Evolutionary conservation across 768 basidiomycete species (phyloP).

Genomic region (Pilatotrama ljubarskyi): DNA sequence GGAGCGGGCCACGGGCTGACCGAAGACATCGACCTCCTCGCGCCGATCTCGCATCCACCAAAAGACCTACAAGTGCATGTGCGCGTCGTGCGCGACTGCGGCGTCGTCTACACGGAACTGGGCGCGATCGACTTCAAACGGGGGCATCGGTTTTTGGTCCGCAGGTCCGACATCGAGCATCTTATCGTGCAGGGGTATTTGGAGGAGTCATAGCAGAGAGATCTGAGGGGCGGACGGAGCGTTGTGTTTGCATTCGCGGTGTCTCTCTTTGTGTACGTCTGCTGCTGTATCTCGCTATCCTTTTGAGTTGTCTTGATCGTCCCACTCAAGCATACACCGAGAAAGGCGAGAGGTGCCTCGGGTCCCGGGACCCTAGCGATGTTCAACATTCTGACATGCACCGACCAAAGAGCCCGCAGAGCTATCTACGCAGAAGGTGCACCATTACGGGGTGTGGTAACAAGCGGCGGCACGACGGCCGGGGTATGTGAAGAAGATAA

Average conservation of each 20-base stretch:
- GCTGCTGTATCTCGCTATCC: not conserved
- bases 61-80: slow-evolving; percentile 90
- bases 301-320: not conserved
- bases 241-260: not conserved
- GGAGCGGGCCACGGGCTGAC: slow-evolving; percentile 47
- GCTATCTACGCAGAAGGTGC: slow-evolving; percentile 18
- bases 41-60: slow-evolving; percentile 79
- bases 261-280: not conserved
- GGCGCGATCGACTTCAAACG: slow-evolving; percentile 89
- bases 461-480: not conserved
- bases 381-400: slow-evolving; percentile 14
- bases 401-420: slow-evolving; percentile 15
- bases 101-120: slow-evolving; percentile 87
- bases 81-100: slow-evolving; percentile 84
- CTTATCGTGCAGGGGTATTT: slow-evolving; percentile 92
- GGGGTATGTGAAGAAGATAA: slow-evolving; percentile 11
- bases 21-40: slow-evolving; percentile 84
- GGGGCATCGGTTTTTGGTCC: slow-evolving; percentile 87
- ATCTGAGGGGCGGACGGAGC: not conserved
- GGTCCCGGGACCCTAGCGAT: slow-evolving; percentile 9
- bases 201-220: slow-evolving; percentile 64
- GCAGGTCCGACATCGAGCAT: slow-evolving; percentile 88
- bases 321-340: not conserved
- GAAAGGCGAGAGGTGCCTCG: not conserved
- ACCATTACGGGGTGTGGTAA: slow-evolving; percentile 7